Base-by-base conservation (phyloP, 1,284 basidiomycete species). In the Uromyces viciae-fabae region DNA sequence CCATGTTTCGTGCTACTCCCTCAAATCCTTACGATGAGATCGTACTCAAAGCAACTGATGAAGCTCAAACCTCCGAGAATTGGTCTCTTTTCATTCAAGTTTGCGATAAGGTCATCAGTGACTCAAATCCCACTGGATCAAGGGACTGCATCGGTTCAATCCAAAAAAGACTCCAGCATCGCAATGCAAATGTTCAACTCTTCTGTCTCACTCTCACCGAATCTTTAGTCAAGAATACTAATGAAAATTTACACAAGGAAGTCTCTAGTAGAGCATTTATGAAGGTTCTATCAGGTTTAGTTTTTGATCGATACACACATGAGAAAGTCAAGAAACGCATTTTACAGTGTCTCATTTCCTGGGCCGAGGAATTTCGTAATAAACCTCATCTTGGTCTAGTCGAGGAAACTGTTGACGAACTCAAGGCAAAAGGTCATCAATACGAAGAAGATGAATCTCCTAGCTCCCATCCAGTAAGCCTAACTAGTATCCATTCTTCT, bases 181-280 rank as follows among this genome's bases (percentile, higher is more conserved):
- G 96, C 49, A 97, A 93, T 86, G 93, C 96, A 19, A 99, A 97
- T 84, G 97, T 99, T 0, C 97, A 99, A 87, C 89, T 98, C 0
- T 98, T 96, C 85, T 90, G 95, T 11, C 90, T 99, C n/a, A 89
- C 88, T 82, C 87, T 97, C 17, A 90, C 91, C 2, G 95, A 96
- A 85, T 90, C 94, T 0, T 88, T 98, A 11, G 92, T 92, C 62
- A 98, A 97, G 89, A 99, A 99, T 87, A 85, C 94, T 84, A 91
- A 91, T 5, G 89, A 92, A 83, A 88, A 91, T 25, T 88, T 97
- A 8, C 91, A 95, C 85, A 90, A 92, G 75, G 96, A 99, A 87
- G 89, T 99, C 76, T 92, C 94, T 0, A 93, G 92, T 43, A 90
- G 93, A 73, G 92, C 93, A 8, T 99, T 98, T 88, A 98, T 94